Conservation (phyloP, 257 asterid species). For the Lavandula angustifolia region DNA sequence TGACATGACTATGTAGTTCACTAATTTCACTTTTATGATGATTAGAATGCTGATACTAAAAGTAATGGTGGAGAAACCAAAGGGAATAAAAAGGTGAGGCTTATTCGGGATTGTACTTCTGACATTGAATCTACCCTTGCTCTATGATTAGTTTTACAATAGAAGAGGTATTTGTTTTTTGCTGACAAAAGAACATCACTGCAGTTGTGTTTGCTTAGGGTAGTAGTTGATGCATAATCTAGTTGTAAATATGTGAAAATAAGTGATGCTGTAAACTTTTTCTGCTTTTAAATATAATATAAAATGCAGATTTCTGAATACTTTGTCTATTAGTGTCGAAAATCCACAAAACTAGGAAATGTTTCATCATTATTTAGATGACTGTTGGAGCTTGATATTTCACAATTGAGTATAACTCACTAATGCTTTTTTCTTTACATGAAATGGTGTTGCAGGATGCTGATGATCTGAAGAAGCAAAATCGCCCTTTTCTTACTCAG, state of each 20-base stretch:
- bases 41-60: conserved; percentile 76
- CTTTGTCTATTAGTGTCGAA: background rate
- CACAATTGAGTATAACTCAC: conserved; percentile 7
- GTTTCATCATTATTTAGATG: background rate
- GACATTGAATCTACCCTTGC: conserved; percentile 4
- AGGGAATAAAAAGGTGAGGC: conserved; percentile 52
- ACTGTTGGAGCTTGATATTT: conserved; percentile 17
- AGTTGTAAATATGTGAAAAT: background rate
- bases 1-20: conserved; percentile 23
- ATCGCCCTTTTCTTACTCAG: conserved; percentile 70
- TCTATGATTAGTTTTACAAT: background rate
- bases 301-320: background rate
- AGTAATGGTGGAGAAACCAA: conserved; percentile 54
- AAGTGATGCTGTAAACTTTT: background rate
- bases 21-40: conserved; percentile 36
- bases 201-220: background rate
- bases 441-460: conserved; percentile 53
- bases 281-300: conserved; percentile 8
- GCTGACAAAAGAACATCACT: conserved; percentile 2
- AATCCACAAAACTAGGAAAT: background rate
- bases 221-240: background rate
- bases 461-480: conserved; percentile 74
- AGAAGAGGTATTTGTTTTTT: conserved; percentile 6
- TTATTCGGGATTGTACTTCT: background rate
- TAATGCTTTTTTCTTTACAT: background rate